Evolutionary conservation across 805 yeast genomes (phyloP).

Genomic region (Tetrapisispora nanseiensis): DNA sequence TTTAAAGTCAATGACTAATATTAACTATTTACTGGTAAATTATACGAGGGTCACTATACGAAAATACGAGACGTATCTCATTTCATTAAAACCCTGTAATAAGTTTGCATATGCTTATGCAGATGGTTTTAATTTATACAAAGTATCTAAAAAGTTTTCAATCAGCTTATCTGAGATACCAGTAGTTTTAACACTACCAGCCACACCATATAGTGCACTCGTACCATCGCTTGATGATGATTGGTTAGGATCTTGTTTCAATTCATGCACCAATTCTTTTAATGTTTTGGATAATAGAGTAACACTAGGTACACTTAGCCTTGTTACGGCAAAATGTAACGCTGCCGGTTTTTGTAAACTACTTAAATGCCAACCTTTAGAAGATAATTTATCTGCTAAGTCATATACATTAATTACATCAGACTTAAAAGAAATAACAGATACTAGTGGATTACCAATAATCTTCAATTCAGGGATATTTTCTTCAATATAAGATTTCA

Average conservation of each 20-base stretch:
- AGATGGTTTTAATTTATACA: constrained; percentile 47
- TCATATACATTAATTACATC: constrained; percentile 58
- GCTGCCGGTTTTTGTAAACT: constrained; percentile 87
- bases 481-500: constrained; percentile 39
- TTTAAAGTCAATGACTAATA: too few species aligned
- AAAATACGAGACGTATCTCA: background rate
- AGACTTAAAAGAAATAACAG: constrained; percentile 75
- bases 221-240: constrained; percentile 45
- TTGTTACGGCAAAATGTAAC: constrained; percentile 80
- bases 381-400: constrained; percentile 58
- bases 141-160: constrained; percentile 68
- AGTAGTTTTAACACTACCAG: constrained; percentile 76
- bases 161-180: constrained; percentile 78
- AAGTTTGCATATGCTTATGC: background rate
- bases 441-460: constrained; percentile 76
- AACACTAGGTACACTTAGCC: constrained; percentile 50
- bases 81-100: too few species aligned
- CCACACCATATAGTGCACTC: constrained; percentile 90
- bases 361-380: constrained; percentile 70
- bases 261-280: constrained; percentile 34
- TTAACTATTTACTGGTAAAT: background rate
- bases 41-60: background rate
- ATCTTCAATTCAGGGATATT: constrained; percentile 51
- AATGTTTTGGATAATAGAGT: constrained; percentile 51
- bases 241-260: constrained; percentile 26